phyloP scores from a whole-genome alignment of 2,329 filamentous ascomycete genomes.

The Thielaviopsis populi region DNA sequence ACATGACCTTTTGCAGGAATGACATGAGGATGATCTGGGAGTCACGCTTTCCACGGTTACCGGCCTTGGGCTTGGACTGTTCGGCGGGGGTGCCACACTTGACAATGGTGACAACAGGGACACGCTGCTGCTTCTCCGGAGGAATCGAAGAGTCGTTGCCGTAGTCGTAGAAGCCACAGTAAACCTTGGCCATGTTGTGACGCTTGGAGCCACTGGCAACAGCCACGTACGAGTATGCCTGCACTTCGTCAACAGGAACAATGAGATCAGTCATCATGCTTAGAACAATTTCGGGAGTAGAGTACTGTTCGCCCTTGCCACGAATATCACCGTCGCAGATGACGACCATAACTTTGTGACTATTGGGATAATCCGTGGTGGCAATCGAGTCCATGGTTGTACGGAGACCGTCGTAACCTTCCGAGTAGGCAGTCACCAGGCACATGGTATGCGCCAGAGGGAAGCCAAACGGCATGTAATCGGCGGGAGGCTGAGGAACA shows the following conservation, averaged over 20 bases:
- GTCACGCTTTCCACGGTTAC: conserved; percentile 96
- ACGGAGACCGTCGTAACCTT: conserved; percentile 81
- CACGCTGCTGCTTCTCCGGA: conserved; percentile 77
- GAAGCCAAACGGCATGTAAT: conserved; percentile 95
- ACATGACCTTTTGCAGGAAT: conserved; percentile 99
- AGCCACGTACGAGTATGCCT: conserved; percentile 88
- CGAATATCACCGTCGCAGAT: conserved; percentile 98
- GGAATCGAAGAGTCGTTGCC: conserved; percentile 67
- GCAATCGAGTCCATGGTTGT: conserved; percentile 93
- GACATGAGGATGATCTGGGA: conserved; percentile 99
- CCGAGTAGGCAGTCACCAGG: conserved; percentile 90
- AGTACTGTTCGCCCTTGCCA: conserved; percentile 71
- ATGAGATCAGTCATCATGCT: conserved; percentile 91
- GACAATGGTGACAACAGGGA: conserved; percentile 93
- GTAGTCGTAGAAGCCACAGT: conserved; percentile 96
- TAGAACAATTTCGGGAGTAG: conserved; percentile 80
- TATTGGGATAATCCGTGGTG: conserved; percentile 97
- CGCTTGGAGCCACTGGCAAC: conserved; percentile 91
- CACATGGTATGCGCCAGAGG: conserved; percentile 88
- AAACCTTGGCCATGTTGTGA: conserved; percentile 99
- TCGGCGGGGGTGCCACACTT: conserved; percentile 93
- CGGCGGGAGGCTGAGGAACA: conserved; percentile 85
- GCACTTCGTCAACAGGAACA: conserved; percentile 63
- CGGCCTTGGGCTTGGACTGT: conserved; percentile 65
- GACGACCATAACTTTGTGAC: conserved; percentile 91